These are phyloP conservation scores for Herpotrichia juniperi DNA, from an alignment of 2,329 filamentous ascomycete species.

Conservation along the genomic window DNA sequence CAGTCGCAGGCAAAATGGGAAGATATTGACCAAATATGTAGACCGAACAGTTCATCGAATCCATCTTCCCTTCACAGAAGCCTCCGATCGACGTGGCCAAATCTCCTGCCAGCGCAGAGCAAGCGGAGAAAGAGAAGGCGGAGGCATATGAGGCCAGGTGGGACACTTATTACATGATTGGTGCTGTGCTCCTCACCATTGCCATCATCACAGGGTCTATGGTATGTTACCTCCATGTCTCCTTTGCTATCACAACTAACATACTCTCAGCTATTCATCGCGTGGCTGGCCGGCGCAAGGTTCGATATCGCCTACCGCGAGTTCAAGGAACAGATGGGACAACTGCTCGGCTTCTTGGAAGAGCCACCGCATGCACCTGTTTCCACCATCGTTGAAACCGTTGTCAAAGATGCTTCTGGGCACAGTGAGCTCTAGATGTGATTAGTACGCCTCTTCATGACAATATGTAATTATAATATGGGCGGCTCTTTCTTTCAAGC, in stretches of 20 bases:
- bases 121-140: constrained; percentile 62
- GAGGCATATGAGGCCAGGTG: constrained; percentile 58
- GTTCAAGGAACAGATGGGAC: constrained; percentile 57
- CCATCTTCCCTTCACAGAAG: constrained; percentile 85
- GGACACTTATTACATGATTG: constrained; percentile 67
- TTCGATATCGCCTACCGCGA: constrained; percentile 74
- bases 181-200: constrained; percentile 71
- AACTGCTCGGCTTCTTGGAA: constrained; percentile 36
- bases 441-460: constrained; percentile 18
- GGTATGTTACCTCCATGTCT: constrained; percentile 62
- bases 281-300: constrained; percentile 80
- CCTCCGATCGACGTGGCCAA: constrained; percentile 55
- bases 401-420: constrained; percentile 29
- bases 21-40: constrained; percentile 44
- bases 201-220: constrained; percentile 74
- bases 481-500: constrained; percentile 17
- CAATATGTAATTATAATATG: constrained; percentile 39
- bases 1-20: constrained; percentile 6
- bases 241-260: constrained; percentile 21
- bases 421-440: constrained; percentile 51
- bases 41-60: constrained; percentile 96
- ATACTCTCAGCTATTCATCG: constrained; percentile 68
- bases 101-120: constrained; percentile 53
- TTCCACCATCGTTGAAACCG: constrained; percentile 4
- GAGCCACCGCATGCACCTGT: constrained; percentile 15